Base-by-base conservation (phyloP, 768 basidiomycete species). In the Xerocomellus intermedius region DNA sequence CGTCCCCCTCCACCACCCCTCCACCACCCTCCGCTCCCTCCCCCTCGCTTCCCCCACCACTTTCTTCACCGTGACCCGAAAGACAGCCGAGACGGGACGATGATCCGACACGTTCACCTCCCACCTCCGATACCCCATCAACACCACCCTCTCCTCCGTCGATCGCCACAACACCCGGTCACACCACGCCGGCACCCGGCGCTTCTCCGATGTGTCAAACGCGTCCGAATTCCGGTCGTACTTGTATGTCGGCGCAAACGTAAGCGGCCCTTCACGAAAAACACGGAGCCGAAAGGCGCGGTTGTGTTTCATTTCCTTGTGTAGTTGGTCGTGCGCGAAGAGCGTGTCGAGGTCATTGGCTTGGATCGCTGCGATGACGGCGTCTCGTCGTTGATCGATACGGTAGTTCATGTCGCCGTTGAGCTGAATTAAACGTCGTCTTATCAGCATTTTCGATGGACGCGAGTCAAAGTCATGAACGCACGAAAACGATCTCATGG, bases 321-420 rank as follows among this genome's bases (percentile, higher is more conserved):
- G 74, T 2, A 99, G 83, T 65, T 99, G 94, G 72, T 99, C 96
- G 67, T 95, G 86, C 17, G 75, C 64, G 22, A 87, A 70, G 8
- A 99, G 82, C 33, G 73, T 74, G 3, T 79, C 73, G 19, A 85
- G 73, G 45, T 96, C 88, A 33, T 82, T 82, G 0, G 83, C 74
- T n/a, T 83, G 76, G 48, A 95, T 78, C 30, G 85, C 81, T 0
- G 85, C 74, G 44, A 93, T 73, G 61, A 95, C 91, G 33, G 82
- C 78, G 22, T 98, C 95, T 24, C 96, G 81, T 2, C 94, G 85
- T 64, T 90, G 86, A 71, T 98, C 95, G 61, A 98, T 95, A 42
- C 96, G 93, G 68, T 98, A 99, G 73, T 99, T 99, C 74, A 99
- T 80, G 71, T 98, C 96, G 0, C 96, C 96, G 56, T 87, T 92